Evolutionary conservation across 345 rosid genomes (phyloP).

Genomic region (Populus alba): DNA sequence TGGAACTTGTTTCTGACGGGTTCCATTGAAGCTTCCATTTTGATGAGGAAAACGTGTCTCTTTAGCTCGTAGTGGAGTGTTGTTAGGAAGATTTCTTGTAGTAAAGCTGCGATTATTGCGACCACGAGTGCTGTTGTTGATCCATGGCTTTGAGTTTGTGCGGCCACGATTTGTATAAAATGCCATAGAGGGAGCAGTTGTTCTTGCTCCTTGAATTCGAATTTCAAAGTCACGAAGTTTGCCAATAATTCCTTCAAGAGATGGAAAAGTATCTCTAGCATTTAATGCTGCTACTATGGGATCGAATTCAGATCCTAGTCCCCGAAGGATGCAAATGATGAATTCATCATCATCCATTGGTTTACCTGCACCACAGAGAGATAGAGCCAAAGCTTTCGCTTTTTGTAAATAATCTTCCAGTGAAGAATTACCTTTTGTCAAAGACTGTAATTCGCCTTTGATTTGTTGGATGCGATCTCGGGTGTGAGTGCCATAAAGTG

Average conservation of each 20-base stretch:
- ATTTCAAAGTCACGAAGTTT: background rate
- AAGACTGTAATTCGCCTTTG: too few species aligned
- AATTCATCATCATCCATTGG: too few species aligned
- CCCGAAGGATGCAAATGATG: background rate
- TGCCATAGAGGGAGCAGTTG: background rate
- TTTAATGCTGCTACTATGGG: background rate
- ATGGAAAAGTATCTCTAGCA: background rate
- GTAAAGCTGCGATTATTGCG: background rate
- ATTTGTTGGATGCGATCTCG: too few species aligned
- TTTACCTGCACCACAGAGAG: background rate
- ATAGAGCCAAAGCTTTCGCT: too few species aligned
- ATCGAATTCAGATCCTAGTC: background rate
- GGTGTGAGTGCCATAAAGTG: too few species aligned
- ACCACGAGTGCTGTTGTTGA: background rate
- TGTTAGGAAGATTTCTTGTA: fast-evolving
- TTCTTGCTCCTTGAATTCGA: background rate
- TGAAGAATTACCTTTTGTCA: too few species aligned
- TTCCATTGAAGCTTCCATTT: background rate
- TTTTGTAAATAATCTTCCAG: too few species aligned
- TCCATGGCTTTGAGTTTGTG: background rate
- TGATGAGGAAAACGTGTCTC: background rate
- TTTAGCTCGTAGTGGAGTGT: background rate
- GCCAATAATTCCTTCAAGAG: background rate
- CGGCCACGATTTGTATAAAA: background rate
- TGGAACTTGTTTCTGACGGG: background rate